Conservation (phyloP, 306 rosid genomes). For the Cicer cuneatum region DNA sequence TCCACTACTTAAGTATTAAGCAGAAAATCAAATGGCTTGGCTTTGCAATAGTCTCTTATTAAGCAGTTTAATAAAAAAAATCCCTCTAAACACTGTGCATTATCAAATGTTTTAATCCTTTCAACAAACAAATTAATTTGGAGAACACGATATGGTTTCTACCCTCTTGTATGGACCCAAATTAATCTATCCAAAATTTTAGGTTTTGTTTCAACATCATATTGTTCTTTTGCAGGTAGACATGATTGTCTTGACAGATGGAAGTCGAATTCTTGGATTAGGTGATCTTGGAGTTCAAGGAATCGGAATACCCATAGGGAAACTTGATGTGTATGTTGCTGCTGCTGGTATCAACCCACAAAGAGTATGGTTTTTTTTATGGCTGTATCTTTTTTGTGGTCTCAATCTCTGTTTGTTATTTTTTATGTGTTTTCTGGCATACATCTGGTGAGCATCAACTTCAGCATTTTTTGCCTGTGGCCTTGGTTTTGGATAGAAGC, state of each 20-base stretch:
- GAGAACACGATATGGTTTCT: slow-evolving; percentile 5
- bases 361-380: slow-evolving; percentile 65
- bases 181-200: slow-evolving; percentile 13
- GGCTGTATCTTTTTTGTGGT: slow-evolving; percentile 26
- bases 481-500: slow-evolving; percentile 23
- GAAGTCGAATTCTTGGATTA: slow-evolving; percentile 98
- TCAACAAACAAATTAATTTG: slow-evolving; percentile 12
- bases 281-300: slow-evolving; percentile 99
- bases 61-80: slow-evolving; percentile 15
- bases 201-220: slow-evolving; percentile 38
- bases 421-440: slow-evolving; percentile 11
- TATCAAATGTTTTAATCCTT: slow-evolving; percentile 6
- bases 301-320: slow-evolving; percentile 96
- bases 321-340: slow-evolving; percentile 98
- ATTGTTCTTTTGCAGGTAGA: slow-evolving; percentile 76
- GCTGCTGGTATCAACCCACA: slow-evolving; percentile 99
- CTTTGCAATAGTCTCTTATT: slow-evolving; percentile 20
- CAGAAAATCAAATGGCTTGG: slow-evolving; percentile 17
- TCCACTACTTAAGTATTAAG: slow-evolving; percentile 14
- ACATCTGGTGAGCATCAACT: slow-evolving; percentile 24
- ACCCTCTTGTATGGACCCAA: neutral
- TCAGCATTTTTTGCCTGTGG: slow-evolving; percentile 19
- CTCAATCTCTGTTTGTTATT: slow-evolving; percentile 14
- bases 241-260: slow-evolving; percentile 98
- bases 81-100: neutral